phyloP scores from a whole-genome alignment of 2,329 filamentous ascomycete species.

The Ophiostoma himal-ulmi region DNA sequence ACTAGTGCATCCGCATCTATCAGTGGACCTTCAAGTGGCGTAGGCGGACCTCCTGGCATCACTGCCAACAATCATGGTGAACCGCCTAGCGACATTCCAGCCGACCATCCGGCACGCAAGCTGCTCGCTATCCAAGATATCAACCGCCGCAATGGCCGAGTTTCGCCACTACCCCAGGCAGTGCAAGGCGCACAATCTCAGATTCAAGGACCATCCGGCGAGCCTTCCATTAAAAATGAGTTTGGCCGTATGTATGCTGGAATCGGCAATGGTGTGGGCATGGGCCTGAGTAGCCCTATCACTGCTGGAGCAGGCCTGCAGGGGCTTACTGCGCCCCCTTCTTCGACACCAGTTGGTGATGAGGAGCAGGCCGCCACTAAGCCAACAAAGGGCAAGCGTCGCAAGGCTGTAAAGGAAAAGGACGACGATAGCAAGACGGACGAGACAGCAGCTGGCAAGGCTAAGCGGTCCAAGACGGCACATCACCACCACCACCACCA shows the following conservation, averaged over 20 bases:
- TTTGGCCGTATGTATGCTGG: conserved; percentile 93
- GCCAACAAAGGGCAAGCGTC: conserved; percentile 51
- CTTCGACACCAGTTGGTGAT: conserved; percentile 40
- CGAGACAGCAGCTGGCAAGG: conserved; percentile 54
- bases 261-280: conserved; percentile 59
- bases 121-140: conserved; percentile 75
- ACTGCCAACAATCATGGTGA: neutral
- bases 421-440: conserved; percentile 67
- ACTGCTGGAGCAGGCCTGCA: conserved; percentile 39
- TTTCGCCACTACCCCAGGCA: conserved; percentile 85
- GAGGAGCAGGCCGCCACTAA: conserved; percentile 29
- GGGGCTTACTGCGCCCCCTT: conserved; percentile 43
- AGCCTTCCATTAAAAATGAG: conserved; percentile 89
- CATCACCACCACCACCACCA: conserved; percentile 60
- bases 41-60: conserved; percentile 38
- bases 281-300: conserved; percentile 47
- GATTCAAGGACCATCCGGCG: conserved; percentile 68
- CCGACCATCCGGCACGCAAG: conserved; percentile 56
- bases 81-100: conserved; percentile 47
- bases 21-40: conserved; percentile 24
- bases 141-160: conserved; percentile 67
- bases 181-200: conserved; percentile 87
- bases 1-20: neutral
- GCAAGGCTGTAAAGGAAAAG: conserved; percentile 62
- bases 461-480: conserved; percentile 61